Percentiles rank a stretch among this genome's conserved stretches.
These are phyloP conservation scores for Polygonum aviculare DNA, from an alignment of 148 eudicot species.

Conservation along the genomic window DNA sequence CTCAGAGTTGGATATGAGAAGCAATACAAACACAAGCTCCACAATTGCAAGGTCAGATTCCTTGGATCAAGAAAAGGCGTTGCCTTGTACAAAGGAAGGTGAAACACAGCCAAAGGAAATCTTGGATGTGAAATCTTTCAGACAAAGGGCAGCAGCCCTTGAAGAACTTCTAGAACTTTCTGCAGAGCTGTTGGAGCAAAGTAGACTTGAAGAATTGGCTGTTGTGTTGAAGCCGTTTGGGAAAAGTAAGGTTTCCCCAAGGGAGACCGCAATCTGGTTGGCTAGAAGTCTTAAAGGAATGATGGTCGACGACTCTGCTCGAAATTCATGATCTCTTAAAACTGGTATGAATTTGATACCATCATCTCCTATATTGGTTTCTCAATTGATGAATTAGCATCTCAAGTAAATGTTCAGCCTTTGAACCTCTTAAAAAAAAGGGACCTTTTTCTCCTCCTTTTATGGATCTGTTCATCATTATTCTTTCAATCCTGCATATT, in stretches of 20 bases:
- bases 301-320: slow-evolving; percentile 61
- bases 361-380: neutral
- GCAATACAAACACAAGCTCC: slow-evolving; percentile 18
- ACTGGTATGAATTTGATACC: slow-evolving; percentile 18
- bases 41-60: slow-evolving; percentile 28
- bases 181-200: slow-evolving; percentile 84
- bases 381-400: neutral
- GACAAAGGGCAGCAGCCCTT: slow-evolving; percentile 95
- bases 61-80: slow-evolving; percentile 30
- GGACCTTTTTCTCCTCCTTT: neutral
- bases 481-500: slow-evolving; percentile 44
- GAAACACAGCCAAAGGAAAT: slow-evolving; percentile 53
- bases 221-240: slow-evolving; percentile 93
- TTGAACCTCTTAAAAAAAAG: neutral
- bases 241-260: slow-evolving; percentile 89
- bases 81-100: slow-evolving; percentile 27
- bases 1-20: slow-evolving; percentile 18
- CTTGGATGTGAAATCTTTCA: slow-evolving; percentile 81
- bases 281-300: slow-evolving; percentile 84
- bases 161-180: slow-evolving; percentile 91
- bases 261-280: slow-evolving; percentile 96
- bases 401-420: neutral
- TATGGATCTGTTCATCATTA: slow-evolving; percentile 8
- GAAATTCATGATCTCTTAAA: slow-evolving; percentile 31
- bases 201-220: slow-evolving; percentile 74